phyloP scores from a whole-genome alignment of 73 alveolate species.

The Stentor roeselii region DNA sequence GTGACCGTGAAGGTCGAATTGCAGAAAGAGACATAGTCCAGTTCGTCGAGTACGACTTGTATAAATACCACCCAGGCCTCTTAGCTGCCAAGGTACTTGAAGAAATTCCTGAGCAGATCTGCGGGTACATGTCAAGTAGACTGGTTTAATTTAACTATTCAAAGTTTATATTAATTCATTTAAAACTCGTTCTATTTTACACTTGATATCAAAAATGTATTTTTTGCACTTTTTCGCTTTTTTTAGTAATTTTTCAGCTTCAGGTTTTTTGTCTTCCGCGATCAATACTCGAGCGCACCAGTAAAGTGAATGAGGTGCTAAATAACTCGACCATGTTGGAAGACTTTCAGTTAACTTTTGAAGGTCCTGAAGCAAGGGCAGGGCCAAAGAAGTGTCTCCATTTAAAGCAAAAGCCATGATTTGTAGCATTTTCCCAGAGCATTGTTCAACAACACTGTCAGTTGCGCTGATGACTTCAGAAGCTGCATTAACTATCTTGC shows the following conservation, averaged over 20 bases:
- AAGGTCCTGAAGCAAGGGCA: background rate
- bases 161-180: background rate
- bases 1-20: constrained; percentile 56
- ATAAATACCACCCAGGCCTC: constrained; percentile 54
- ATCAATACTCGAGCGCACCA: background rate
- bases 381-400: background rate
- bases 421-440: background rate
- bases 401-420: background rate
- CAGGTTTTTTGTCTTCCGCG: background rate
- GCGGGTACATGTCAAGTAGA: background rate
- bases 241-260: background rate
- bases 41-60: constrained; percentile 72
- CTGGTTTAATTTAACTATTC: too few relatives aligned
- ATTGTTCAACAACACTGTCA: background rate
- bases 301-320: background rate
- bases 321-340: background rate
- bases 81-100: constrained; percentile 76
- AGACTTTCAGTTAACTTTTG: background rate
- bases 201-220: background rate
- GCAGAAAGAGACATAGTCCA: constrained; percentile 85
- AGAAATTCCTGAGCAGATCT: constrained; percentile 79
- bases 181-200: background rate
- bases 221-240: background rate
- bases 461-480: background rate
- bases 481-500: background rate